A percentile compares a stretch with the other conserved stretches of the same genome.
Conservation (phyloP, 306 rosid genomes). For the Carpinus viminea region DNA sequence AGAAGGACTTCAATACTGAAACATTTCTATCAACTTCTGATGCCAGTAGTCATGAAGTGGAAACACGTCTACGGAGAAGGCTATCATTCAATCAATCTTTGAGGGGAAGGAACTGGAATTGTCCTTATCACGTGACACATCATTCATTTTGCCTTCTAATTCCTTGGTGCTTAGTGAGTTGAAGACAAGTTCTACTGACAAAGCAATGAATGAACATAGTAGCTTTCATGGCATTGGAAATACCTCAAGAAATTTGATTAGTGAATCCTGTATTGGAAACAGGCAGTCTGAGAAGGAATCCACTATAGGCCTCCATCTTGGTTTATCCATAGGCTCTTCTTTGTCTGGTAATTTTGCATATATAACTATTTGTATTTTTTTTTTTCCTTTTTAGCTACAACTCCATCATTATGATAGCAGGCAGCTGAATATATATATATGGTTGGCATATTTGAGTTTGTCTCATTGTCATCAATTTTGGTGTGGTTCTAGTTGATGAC, state of each 20-base stretch:
- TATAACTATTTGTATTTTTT: background rate
- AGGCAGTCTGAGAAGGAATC: constrained; percentile 51
- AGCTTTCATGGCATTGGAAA: constrained; percentile 35
- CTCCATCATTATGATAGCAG: constrained; percentile 21
- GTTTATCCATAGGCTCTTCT: constrained; percentile 67
- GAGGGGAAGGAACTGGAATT: constrained; percentile 58
- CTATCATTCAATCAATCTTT: constrained; percentile 33
- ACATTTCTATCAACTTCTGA: constrained; percentile 42
- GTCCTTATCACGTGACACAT: constrained; percentile 52
- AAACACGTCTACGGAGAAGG: constrained; percentile 26
- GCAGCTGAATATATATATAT: background rate
- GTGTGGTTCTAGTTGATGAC: constrained; percentile 49
- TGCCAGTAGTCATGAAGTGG: constrained; percentile 37
- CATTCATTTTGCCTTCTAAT: constrained; percentile 48
- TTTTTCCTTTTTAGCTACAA: constrained; percentile 2
- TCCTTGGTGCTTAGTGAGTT: constrained; percentile 40
- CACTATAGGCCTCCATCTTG: constrained; percentile 69
- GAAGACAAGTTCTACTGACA: constrained; percentile 37
- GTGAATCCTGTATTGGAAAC: constrained; percentile 41
- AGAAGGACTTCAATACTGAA: constrained; percentile 45
- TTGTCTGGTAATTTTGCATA: constrained; percentile 54
- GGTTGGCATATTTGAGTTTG: constrained; percentile 15
- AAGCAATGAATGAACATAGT: constrained; percentile 40
- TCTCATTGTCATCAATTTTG: constrained; percentile 33
- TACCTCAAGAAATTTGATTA: constrained; percentile 24